Evolutionary conservation across 768 basidiomycete genomes (phyloP).

Genomic region (Boletus rufocinnamomeus): DNA sequence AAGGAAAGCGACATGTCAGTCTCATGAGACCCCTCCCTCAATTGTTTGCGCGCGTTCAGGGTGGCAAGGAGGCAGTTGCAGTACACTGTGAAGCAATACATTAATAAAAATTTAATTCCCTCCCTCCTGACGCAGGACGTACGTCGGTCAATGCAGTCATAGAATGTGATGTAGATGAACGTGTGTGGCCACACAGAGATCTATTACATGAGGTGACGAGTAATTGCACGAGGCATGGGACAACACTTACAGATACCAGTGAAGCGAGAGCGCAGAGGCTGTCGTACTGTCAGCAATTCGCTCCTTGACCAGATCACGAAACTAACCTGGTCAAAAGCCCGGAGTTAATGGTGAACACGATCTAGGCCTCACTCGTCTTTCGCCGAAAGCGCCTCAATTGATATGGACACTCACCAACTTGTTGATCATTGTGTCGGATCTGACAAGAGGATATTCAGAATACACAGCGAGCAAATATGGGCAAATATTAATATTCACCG

Average conservation of each 20-base stretch:
- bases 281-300: background rate
- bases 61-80: conserved; percentile 61
- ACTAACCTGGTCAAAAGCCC: conserved; percentile 31
- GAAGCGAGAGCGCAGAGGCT: conserved; percentile 56
- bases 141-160: conserved; percentile 61
- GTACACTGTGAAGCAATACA: conserved; percentile 42
- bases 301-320: background rate
- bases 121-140: conserved; percentile 27
- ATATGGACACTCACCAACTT: background rate
- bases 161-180: conserved; percentile 60
- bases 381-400: background rate
- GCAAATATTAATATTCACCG: background rate
- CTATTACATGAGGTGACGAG: conserved; percentile 29
- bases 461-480: background rate
- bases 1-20: conserved; percentile 19
- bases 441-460: background rate
- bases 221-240: background rate
- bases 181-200: conserved; percentile 48
- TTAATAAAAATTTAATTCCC: background rate
- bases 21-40: conserved; percentile 32
- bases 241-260: conserved; percentile 44
- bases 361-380: conserved; percentile 27
- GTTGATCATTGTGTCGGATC: background rate
- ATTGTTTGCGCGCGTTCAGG: conserved; percentile 53
- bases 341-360: conserved; percentile 51